Percentiles rank a stretch among this genome's conserved stretches.
Evolutionary conservation across 2,329 filamentous ascomycete genomes (phyloP).

Genomic region (Cytospora paraplurivora): DNA sequence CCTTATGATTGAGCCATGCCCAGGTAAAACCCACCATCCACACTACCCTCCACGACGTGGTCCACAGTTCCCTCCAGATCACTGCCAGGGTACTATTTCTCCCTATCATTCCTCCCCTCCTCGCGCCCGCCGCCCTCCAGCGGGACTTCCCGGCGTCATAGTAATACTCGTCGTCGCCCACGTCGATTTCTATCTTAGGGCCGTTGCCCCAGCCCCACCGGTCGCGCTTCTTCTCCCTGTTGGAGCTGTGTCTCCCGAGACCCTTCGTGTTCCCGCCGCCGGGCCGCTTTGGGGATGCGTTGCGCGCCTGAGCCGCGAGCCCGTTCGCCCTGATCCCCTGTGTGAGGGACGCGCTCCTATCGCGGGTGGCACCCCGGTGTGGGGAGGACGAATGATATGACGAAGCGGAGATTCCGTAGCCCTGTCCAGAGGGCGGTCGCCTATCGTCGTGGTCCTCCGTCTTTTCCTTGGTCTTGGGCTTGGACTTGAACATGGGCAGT

Average conservation of each 20-base stretch:
- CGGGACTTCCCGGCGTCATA: slow-evolving; percentile 47
- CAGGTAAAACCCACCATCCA: slow-evolving; percentile 67
- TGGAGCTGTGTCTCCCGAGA: slow-evolving; percentile 48
- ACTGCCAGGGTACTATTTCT: slow-evolving; percentile 45
- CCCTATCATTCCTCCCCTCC: slow-evolving; percentile 6
- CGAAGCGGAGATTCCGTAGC: slow-evolving; percentile 39
- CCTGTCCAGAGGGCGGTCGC: slow-evolving; percentile 32
- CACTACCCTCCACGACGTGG: slow-evolving; percentile 62
- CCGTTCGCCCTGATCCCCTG: slow-evolving; percentile 29
- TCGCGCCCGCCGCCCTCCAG: slow-evolving; percentile 35
- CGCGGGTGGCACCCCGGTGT: slow-evolving; percentile 33
- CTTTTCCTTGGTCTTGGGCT: slow-evolving; percentile 54
- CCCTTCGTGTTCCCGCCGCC: slow-evolving; percentile 35
- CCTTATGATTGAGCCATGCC: slow-evolving; percentile 65
- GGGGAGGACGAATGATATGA: slow-evolving; percentile 36
- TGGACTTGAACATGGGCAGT: slow-evolving; percentile 56
- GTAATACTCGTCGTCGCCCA: slow-evolving; percentile 46
- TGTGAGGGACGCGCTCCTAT: slow-evolving; percentile 32
- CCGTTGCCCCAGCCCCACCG: slow-evolving; percentile 34
- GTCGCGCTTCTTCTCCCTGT: slow-evolving; percentile 34
- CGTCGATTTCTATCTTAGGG: slow-evolving; percentile 57
- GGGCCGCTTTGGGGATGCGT: slow-evolving; percentile 33
- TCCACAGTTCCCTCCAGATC: slow-evolving; percentile 62
- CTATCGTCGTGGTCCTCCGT: slow-evolving; percentile 49
- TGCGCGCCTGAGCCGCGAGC: slow-evolving; percentile 30